phyloP scores from a whole-genome alignment of 345 rosid species.

The Populus tremula region DNA sequence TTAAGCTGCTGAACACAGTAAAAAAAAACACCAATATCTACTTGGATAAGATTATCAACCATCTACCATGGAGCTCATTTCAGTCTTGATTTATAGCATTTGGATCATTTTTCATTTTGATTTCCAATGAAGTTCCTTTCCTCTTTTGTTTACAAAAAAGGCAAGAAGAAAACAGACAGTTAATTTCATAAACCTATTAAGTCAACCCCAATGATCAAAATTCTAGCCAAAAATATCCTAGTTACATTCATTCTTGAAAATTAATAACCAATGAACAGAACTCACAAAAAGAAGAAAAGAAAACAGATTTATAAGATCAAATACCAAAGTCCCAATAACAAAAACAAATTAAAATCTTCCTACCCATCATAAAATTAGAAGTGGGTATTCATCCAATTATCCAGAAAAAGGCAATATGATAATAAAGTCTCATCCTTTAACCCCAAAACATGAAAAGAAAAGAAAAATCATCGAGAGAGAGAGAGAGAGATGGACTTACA shows the following conservation, averaged over 20 bases:
- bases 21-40: neutral
- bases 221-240: neutral
- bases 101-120: neutral
- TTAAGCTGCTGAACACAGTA: neutral
- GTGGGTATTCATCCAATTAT: neutral
- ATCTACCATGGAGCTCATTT: neutral
- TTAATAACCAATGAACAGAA: neutral
- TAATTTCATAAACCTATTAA: neutral
- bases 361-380: neutral
- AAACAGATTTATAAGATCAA: no score
- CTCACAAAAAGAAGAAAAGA: neutral
- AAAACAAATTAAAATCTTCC: neutral
- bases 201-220: neutral
- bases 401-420: neutral
- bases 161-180: neutral
- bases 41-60: neutral
- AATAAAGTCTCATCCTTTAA: neutral
- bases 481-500: conserved; percentile 27
- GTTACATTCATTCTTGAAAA: neutral
- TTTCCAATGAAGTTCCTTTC: neutral
- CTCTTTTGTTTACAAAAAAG: neutral
- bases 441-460: neutral
- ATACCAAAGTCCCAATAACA: neutral
- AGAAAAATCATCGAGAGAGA: neutral
- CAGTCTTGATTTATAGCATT: no score